Evolutionary conservation across 805 yeast species (phyloP).

Genomic region (Candida qinlingensis): DNA sequence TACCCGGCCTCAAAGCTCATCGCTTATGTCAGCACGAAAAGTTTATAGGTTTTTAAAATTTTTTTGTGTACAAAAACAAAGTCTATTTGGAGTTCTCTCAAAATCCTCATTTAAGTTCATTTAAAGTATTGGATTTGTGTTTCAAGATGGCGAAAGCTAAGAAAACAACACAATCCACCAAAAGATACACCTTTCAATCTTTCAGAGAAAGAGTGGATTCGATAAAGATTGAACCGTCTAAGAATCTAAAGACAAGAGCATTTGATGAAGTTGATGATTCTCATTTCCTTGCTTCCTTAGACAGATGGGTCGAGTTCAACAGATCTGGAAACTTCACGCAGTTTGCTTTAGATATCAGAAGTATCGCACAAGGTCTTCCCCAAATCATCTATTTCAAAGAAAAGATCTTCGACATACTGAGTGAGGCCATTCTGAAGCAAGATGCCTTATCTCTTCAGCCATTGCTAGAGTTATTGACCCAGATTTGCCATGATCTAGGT

Average conservation of each 20-base stretch:
- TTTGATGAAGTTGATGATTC: conserved; percentile 72
- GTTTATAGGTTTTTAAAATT: background rate
- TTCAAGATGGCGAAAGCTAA: conserved; percentile 25
- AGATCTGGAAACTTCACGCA: conserved; percentile 65
- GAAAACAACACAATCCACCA: conserved; percentile 45
- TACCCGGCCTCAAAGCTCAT: conserved; percentile 5
- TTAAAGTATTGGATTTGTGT: background rate
- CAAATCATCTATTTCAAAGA: conserved; percentile 70
- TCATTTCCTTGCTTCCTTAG: conserved; percentile 71
- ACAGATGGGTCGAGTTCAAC: conserved; percentile 87
- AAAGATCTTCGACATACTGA: conserved; percentile 50
- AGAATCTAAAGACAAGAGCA: conserved; percentile 49
- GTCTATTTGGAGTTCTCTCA: background rate
- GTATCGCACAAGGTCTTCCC: conserved; percentile 64
- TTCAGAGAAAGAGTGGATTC: conserved; percentile 82
- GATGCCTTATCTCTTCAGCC: conserved; percentile 79
- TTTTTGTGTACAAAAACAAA: background rate
- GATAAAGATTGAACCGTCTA: conserved; percentile 73
- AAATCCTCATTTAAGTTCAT: background rate
- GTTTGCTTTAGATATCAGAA: conserved; percentile 51
- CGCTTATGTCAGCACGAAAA: conserved; percentile 2
- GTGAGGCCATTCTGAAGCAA: conserved; percentile 40
- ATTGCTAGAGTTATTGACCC: conserved; percentile 70
- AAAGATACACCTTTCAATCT: conserved; percentile 61
- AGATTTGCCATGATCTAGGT: conserved; percentile 88